These are phyloP conservation scores for Euptelea pleiosperma DNA, from an alignment of 164 flowering plant genomes.

Conservation along the genomic window DNA sequence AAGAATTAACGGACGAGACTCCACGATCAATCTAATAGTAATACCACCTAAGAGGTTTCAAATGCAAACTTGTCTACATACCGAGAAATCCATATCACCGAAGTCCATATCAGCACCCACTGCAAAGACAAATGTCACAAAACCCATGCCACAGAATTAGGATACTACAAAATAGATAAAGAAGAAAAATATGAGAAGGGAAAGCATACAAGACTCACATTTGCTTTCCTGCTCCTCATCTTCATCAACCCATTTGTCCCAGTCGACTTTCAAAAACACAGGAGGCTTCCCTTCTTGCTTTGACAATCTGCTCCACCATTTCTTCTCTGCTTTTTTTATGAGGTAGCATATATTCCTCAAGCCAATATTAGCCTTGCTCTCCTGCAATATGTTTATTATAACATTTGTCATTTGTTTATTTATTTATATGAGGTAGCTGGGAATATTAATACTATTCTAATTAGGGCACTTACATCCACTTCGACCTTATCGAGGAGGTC, in stretches of 20 bases:
- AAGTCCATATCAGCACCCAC: slow-evolving; percentile 34
- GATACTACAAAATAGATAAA: no score
- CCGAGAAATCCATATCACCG: slow-evolving; percentile 43
- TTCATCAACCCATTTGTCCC: slow-evolving; percentile 69
- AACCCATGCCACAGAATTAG: no score
- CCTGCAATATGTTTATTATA: slow-evolving; percentile 29
- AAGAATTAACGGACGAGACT: neutral
- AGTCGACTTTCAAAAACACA: slow-evolving; percentile 45
- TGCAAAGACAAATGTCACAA: slow-evolving; percentile 13
- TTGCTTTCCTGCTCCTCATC: slow-evolving; percentile 43
- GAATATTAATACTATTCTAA: neutral
- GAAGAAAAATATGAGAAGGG: no score
- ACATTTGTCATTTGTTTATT: neutral
- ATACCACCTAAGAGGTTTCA: neutral
- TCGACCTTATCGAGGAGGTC: slow-evolving; percentile 48
- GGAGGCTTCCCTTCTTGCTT: slow-evolving; percentile 50
- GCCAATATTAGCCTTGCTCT: slow-evolving; percentile 47
- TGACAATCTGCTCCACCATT: slow-evolving; percentile 54
- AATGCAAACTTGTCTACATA: slow-evolving; percentile 14
- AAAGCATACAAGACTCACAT: slow-evolving; percentile 17
- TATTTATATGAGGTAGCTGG: neutral
- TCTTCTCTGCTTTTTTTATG: slow-evolving; percentile 48
- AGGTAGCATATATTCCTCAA: slow-evolving; percentile 40
- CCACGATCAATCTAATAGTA: no score
- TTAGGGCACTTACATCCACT: slow-evolving; percentile 35